These are phyloP conservation scores for Pouteria glomerata DNA, from an alignment of 148 eudicot species.

Conservation along the genomic window DNA sequence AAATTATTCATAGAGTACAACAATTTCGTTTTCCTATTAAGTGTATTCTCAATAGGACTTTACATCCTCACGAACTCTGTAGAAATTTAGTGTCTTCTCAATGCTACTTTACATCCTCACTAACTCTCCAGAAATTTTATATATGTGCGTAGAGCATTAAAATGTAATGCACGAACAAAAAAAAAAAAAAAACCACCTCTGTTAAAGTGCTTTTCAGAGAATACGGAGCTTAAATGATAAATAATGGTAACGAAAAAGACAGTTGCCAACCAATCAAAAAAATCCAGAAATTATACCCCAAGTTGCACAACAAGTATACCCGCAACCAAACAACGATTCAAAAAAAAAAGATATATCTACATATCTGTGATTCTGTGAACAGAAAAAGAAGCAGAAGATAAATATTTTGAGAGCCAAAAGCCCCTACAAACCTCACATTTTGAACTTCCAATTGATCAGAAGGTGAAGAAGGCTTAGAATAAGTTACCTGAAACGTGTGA, in stretches of 20 bases:
- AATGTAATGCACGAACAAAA: neutral
- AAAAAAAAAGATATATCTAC: neutral
- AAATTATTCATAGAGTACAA: neutral
- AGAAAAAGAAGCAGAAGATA: no score
- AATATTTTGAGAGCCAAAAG: no score
- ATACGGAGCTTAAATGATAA: neutral
- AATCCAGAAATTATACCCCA: neutral
- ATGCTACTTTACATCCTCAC: no score
- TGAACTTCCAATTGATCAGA: neutral
- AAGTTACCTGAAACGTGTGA: conserved; percentile 75
- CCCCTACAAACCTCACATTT: conserved; percentile 7
- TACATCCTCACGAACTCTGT: no score
- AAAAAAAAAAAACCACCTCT: neutral
- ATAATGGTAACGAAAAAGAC: neutral
- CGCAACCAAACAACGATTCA: neutral
- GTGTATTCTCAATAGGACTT: neutral
- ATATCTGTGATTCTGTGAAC: no score
- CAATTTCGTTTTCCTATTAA: neutral
- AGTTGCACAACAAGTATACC: neutral
- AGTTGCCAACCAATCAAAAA: neutral
- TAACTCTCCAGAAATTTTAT: neutral
- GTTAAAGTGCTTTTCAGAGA: neutral
- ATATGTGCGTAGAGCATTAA: neutral
- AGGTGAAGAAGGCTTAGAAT: neutral
- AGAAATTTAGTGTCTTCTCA: no score